These are phyloP conservation scores for Coemansia sp. DNA, from an alignment of 192 early-diverging fungal species.

Conservation along the genomic window DNA sequence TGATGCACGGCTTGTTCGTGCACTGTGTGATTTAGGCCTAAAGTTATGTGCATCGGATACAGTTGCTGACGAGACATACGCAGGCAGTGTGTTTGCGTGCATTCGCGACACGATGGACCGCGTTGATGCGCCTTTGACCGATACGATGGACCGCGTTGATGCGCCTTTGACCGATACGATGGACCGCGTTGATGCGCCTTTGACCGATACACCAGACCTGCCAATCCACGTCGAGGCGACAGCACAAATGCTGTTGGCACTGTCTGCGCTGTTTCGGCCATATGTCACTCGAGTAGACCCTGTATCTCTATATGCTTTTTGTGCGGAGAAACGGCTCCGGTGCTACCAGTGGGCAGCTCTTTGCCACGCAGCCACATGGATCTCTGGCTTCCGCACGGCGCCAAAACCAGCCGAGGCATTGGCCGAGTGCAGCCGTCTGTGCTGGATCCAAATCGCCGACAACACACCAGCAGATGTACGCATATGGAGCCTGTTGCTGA, in stretches of 20 bases:
- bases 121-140: not conserved
- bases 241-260: slow-evolving; percentile 6
- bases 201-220: not conserved
- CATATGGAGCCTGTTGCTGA: slow-evolving; percentile 37
- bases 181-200: not conserved
- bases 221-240: not conserved
- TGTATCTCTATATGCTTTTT: slow-evolving; percentile 15
- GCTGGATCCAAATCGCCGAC: slow-evolving; percentile 32
- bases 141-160: not conserved
- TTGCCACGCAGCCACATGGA: slow-evolving; percentile 30
- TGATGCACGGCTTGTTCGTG: not conserved
- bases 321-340: slow-evolving; percentile 20
- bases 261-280: slow-evolving; percentile 15
- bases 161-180: slow-evolving; percentile 6
- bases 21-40: slow-evolving; percentile 6
- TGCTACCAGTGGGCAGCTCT: slow-evolving; percentile 52
- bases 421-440: slow-evolving; percentile 26
- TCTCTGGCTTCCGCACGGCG: not conserved
- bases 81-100: slow-evolving; percentile 31
- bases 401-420: slow-evolving; percentile 1
- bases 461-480: not conserved
- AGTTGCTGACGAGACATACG: slow-evolving; percentile 9
- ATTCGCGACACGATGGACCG: slow-evolving; percentile 18
- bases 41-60: not conserved
- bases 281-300: not conserved